Conservation (phyloP, 495 filamentous ascomycete species). For the Penicillium taxi region DNA sequence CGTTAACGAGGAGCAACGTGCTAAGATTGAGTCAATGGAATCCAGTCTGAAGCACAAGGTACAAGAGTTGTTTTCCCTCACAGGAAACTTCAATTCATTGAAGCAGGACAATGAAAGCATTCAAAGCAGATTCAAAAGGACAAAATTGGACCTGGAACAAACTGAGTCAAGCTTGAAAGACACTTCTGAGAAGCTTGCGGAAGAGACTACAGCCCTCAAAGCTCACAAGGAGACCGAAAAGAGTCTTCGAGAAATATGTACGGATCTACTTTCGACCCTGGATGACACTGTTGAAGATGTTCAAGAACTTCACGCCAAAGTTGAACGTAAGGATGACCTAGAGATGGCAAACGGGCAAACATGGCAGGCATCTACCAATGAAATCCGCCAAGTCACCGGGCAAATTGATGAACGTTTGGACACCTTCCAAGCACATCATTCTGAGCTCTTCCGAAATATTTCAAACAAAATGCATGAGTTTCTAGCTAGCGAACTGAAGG, state of each 20-base stretch:
- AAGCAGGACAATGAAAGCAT: slow-evolving; percentile 81
- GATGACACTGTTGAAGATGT: slow-evolving; percentile 72
- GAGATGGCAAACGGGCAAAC: slow-evolving; percentile 66
- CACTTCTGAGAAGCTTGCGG: slow-evolving; percentile 65
- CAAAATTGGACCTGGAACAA: slow-evolving; percentile 71
- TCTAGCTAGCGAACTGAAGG: slow-evolving; percentile 60
- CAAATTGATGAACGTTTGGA: slow-evolving; percentile 66
- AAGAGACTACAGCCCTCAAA: slow-evolving; percentile 70
- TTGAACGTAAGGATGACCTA: slow-evolving; percentile 73
- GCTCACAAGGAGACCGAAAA: slow-evolving; percentile 83
- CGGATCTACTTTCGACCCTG: slow-evolving; percentile 66
- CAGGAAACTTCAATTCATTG: slow-evolving; percentile 71
- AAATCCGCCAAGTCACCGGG: slow-evolving; percentile 65
- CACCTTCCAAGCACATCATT: slow-evolving; percentile 61
- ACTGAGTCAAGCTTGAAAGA: slow-evolving; percentile 74
- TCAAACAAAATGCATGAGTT: slow-evolving; percentile 64
- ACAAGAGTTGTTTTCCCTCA: slow-evolving; percentile 79
- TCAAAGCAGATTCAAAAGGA: slow-evolving; percentile 60
- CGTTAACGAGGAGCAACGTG: slow-evolving; percentile 81
- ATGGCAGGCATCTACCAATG: slow-evolving; percentile 68
- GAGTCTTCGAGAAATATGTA: slow-evolving; percentile 61
- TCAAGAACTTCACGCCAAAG: slow-evolving; percentile 69
- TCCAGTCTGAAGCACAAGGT: slow-evolving; percentile 80
- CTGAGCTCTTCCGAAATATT: slow-evolving; percentile 55
- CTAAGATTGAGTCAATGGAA: slow-evolving; percentile 90